A percentile compares a stretch with the other conserved stretches of the same genome.
These are phyloP conservation scores for Penicillium manginii DNA, from an alignment of 495 filamentous ascomycete species.

Conservation along the genomic window DNA sequence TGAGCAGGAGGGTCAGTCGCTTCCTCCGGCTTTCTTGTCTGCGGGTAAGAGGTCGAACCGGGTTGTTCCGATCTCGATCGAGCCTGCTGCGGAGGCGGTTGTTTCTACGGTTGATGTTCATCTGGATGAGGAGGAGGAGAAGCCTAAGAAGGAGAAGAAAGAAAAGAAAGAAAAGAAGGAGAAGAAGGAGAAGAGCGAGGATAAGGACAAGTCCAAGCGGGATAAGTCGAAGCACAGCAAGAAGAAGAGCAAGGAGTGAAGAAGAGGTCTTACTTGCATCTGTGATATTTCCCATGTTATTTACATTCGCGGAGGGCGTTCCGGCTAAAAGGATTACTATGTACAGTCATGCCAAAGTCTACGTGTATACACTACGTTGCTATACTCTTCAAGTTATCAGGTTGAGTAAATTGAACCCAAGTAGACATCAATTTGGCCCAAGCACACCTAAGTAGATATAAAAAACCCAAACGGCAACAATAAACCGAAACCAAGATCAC, in stretches of 20 bases:
- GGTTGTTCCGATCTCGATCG: constrained; percentile 27
- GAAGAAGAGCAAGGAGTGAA: constrained; percentile 28
- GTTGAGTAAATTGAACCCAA: not conserved
- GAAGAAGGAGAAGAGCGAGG: constrained; percentile 23
- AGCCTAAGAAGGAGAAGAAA: constrained; percentile 22
- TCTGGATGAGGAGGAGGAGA: constrained; percentile 25
- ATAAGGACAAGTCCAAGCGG: constrained; percentile 13
- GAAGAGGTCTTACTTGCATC: constrained; percentile 8
- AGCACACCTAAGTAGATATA: not conserved
- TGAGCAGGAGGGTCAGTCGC: constrained; percentile 39
- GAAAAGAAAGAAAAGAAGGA: constrained; percentile 31
- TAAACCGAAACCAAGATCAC: not conserved
- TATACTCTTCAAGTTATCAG: not conserved
- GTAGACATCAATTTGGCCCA: not conserved
- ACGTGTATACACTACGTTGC: constrained; percentile 6
- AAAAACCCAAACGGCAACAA: not conserved
- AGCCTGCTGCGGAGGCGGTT: constrained; percentile 16
- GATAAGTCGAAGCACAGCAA: constrained; percentile 16
- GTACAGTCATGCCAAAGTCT: constrained; percentile 14
- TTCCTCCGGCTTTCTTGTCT: constrained; percentile 23
- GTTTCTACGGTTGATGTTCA: constrained; percentile 25
- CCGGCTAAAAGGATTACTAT: constrained; percentile 24
- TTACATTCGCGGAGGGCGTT: constrained; percentile 33
- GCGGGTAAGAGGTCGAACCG: constrained; percentile 15
- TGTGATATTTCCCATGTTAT: not conserved